Conservation (phyloP, 2,329 filamentous ascomycete species). For the Cladobotryum mycophilum region DNA sequence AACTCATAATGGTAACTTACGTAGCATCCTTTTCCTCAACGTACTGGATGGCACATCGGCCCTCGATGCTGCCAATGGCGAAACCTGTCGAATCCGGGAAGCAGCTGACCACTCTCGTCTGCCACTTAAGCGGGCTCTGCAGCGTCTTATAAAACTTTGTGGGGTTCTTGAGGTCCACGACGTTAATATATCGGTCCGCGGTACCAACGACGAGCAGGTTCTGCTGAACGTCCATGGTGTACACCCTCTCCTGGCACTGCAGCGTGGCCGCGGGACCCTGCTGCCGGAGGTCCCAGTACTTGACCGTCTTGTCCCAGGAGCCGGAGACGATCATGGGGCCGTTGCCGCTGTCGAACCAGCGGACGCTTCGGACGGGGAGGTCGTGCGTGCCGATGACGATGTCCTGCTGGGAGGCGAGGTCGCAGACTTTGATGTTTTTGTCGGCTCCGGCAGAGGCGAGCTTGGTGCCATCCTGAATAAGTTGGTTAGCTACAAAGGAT, state of each 20-base stretch:
- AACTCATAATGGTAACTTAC: conserved; percentile 46
- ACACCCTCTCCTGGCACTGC: conserved; percentile 69
- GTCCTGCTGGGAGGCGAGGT: conserved; percentile 62
- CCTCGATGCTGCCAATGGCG: conserved; percentile 93
- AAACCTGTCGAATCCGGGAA: conserved; percentile 90
- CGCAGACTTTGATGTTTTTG: conserved; percentile 83
- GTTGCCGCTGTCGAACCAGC: conserved; percentile 68
- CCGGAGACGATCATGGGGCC: conserved; percentile 84
- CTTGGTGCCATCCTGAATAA: conserved; percentile 74
- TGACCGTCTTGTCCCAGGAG: conserved; percentile 85
- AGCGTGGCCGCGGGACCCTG: conserved; percentile 60
- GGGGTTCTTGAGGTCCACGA: conserved; percentile 84
- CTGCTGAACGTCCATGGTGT: conserved; percentile 86
- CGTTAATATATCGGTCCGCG: conserved; percentile 92
- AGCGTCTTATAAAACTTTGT: conserved; percentile 92
- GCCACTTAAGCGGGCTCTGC: conserved; percentile 95
- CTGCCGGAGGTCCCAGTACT: conserved; percentile 77
- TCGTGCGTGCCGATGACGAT: conserved; percentile 80
- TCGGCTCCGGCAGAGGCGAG: conserved; percentile 83
- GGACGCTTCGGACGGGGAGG: conserved; percentile 69
- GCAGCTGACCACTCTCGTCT: conserved; percentile 91
- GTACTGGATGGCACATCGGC: conserved; percentile 95
- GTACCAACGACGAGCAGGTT: conserved; percentile 87
- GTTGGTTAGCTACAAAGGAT: not conserved
- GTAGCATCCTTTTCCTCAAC: conserved; percentile 89